Conservation (phyloP, 2,329 filamentous ascomycete genomes). For the Sporothrix mexicana region DNA sequence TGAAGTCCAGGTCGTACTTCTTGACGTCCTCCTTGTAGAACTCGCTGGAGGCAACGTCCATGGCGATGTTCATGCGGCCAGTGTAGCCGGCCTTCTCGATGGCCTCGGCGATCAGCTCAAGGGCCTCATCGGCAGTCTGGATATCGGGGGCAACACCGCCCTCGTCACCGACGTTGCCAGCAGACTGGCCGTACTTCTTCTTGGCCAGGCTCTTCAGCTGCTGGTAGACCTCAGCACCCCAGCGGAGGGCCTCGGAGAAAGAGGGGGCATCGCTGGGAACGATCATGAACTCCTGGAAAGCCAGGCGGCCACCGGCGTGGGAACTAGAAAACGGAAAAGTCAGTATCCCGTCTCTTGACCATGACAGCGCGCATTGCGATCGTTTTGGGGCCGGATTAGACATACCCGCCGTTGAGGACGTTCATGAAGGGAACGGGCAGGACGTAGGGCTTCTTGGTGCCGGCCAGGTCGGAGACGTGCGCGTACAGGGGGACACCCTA, state of each 20-base stretch:
- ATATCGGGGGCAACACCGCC: constrained; percentile 99
- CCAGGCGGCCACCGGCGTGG: constrained; percentile 94
- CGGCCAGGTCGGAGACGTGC: constrained; percentile 84
- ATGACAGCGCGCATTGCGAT: too few relatives aligned
- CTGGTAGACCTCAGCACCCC: constrained; percentile 98
- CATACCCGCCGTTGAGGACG: constrained; percentile 78
- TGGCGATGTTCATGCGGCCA: constrained; percentile 95
- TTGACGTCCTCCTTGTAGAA: constrained; percentile 98
- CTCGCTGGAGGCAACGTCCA: constrained; percentile 98
- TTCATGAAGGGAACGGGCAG: constrained; percentile 93
- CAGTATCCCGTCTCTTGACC: background rate
- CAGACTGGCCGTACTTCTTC: constrained; percentile 99
- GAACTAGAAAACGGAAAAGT: constrained; percentile 59
- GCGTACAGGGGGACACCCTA: constrained; percentile 82
- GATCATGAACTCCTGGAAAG: constrained; percentile 97
- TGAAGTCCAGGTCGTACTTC: constrained; percentile 99
- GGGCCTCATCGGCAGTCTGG: constrained; percentile 93
- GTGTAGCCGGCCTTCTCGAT: constrained; percentile 96
- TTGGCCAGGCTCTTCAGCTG: constrained; percentile 95
- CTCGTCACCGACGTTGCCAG: constrained; percentile 98
- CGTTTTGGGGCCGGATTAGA: background rate
- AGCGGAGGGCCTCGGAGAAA: constrained; percentile 95
- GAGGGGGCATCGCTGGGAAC: constrained; percentile 78
- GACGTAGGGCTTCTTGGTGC: constrained; percentile 90
- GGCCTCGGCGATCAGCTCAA: constrained; percentile 91